A percentile compares a stretch with the other conserved stretches of the same genome.
Conservation (phyloP, 768 basidiomycete species). For the Paxillus rubicundulus region DNA sequence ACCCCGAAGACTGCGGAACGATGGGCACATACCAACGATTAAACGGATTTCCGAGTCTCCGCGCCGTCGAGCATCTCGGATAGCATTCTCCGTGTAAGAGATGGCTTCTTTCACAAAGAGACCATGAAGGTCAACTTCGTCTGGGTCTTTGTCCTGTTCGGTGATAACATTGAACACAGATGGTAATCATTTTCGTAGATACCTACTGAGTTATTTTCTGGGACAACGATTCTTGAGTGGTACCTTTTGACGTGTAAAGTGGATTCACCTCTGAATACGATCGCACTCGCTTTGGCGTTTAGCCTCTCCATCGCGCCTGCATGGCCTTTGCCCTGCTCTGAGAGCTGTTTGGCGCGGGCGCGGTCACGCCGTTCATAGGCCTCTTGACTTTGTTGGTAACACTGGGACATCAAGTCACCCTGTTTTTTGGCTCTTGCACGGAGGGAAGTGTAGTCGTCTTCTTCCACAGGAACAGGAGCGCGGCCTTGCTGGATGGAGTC, state of each 20-base stretch:
- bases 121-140: constrained; percentile 87
- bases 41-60: constrained; percentile 66
- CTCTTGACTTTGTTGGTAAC: constrained; percentile 63
- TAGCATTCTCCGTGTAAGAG: constrained; percentile 62
- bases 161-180: constrained; percentile 1
- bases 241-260: constrained; percentile 10
- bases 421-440: constrained; percentile 74
- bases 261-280: constrained; percentile 66
- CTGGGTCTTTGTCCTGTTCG: constrained; percentile 54
- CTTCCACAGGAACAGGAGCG: neutral
- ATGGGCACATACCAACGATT: constrained; percentile 70
- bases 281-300: constrained; percentile 77
- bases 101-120: constrained; percentile 93
- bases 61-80: constrained; percentile 57
- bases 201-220: constrained; percentile 74
- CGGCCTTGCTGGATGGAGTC: neutral
- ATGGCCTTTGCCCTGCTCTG: constrained; percentile 75
- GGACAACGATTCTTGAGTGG: neutral
- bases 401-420: constrained; percentile 70
- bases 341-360: constrained; percentile 75
- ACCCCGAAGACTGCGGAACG: neutral
- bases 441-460: constrained; percentile 53
- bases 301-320: constrained; percentile 69
- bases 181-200: neutral
- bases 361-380: constrained; percentile 74